phyloP scores from a whole-genome alignment of 208 protist species.

The Trypanosoma avium region DNA sequence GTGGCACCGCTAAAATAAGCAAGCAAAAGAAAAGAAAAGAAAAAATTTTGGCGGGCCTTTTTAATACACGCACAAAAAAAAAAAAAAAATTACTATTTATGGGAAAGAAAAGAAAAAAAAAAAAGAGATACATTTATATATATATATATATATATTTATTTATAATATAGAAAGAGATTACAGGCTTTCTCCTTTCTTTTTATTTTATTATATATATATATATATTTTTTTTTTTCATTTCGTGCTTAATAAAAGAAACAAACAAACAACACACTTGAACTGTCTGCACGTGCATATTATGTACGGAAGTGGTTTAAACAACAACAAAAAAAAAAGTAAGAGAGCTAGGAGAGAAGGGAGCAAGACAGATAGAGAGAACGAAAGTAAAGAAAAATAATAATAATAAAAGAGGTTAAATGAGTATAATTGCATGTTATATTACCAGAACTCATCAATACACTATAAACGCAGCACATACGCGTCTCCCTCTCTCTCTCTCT shows the following conservation, averaged over 20 bases:
- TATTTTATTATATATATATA: not conserved
- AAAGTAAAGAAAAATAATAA: too few relatives aligned
- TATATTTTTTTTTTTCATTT: not conserved
- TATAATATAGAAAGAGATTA: too few relatives aligned
- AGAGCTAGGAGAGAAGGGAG: too few relatives aligned
- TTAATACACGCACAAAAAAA: not conserved
- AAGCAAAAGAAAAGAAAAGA: not conserved
- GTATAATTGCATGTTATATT: too few relatives aligned
- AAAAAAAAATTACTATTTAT: not conserved
- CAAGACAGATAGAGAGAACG: too few relatives aligned
- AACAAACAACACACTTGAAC: too few relatives aligned
- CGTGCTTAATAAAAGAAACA: not conserved
- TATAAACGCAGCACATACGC: not conserved
- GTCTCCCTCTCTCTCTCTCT: not conserved
- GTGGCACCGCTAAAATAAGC: not conserved
- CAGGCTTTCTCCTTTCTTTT: too few relatives aligned
- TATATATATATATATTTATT: not conserved
- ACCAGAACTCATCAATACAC: too few relatives aligned
- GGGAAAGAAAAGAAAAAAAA: not conserved
- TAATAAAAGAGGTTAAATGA: too few relatives aligned
- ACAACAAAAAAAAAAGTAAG: too few relatives aligned
- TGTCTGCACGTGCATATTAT: too few relatives aligned
- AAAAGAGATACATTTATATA: not conserved
- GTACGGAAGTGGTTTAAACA: too few relatives aligned
- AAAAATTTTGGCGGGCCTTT: not conserved